Evolutionary conservation across 2,329 filamentous ascomycete species (phyloP), one percentile per base, ranked within the genome.

Genomic region (Curvularia sp.): DNA sequence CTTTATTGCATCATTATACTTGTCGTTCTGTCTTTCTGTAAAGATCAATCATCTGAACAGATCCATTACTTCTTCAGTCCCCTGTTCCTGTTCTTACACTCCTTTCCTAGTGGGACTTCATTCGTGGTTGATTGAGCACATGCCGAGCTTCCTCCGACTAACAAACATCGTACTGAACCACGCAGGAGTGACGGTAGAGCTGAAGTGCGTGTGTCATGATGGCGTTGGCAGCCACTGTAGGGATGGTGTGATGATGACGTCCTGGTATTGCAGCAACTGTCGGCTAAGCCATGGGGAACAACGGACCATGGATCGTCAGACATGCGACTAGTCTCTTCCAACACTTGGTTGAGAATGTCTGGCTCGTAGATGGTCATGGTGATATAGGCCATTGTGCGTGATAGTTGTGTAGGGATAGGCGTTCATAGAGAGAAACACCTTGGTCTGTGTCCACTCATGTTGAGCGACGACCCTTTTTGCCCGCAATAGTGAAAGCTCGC

Each of bases 401-500:
- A 42, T 50, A 25, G 56, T 25, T 34, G 39, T 47, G 42, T 27
- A 36, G 10, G 15, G 13, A 13, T n/a, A 42, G 42, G 41, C 45
- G 38, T 46, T 25, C 15, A 25, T 15, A 42, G 36, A 12, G 39
- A 27, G 21, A 21, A 49, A 55, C 27, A 28, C 41, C n/a, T 42
- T 42, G 18, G 6, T 34, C 34, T 15, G 28, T 23, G 28, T 27
- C 30, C 41, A 43, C 30, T 50, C 41, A 58, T n/a, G 58, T 49
- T 13, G 56, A 56, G 12, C 68, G 67, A 43, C 72, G 65, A 28
- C 67, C 67, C 52, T 75, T 76, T 58, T 73, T 76, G 66, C 67
- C 72, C 21, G 72, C 74, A 15, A 75, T 68, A 9, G 68, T 71
- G 48, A 76, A 71, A 1, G 69, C 70, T 28, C 70, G 57, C 32